Evolutionary conservation across 164 flowering plant species (phyloP).

Genomic region (Magnolia kwangsiensis): DNA sequence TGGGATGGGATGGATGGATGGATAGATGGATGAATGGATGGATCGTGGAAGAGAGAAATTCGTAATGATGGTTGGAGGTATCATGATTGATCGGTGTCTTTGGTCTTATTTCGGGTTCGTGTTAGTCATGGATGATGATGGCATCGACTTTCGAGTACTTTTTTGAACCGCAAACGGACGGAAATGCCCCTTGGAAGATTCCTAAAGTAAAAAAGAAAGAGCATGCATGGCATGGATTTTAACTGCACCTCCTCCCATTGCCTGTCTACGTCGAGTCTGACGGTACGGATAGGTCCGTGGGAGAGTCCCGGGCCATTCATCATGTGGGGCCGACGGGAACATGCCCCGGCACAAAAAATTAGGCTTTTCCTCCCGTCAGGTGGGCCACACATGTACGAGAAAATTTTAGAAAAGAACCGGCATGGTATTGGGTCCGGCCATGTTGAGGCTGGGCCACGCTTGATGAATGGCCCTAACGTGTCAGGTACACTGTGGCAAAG

Average conservation of each 20-base stretch:
- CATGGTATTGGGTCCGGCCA: no score
- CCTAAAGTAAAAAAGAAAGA: not conserved
- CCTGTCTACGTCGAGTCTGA: not conserved
- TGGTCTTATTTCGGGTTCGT: slow-evolving; percentile 1
- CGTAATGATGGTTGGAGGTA: not conserved
- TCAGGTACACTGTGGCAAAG: no score
- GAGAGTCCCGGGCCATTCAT: no score
- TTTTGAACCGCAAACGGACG: not conserved
- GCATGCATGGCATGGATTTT: not conserved
- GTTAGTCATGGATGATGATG: not conserved
- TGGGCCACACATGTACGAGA: no score
- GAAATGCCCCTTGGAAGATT: not conserved
- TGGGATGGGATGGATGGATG: not conserved
- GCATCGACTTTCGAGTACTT: not conserved
- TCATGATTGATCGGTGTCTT: not conserved
- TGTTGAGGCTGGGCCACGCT: no score
- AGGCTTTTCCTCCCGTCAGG: no score
- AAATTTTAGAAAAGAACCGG: no score
- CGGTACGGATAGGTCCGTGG: not conserved
- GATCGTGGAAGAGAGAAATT: not conserved
- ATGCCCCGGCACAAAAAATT: no score
- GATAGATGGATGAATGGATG: not conserved
- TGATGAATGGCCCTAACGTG: no score
- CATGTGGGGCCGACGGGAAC: no score
- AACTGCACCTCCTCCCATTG: not conserved